Base-by-base conservation (phyloP, 2,329 filamentous ascomycete species). In the Aspergillus spinulosporus region DNA sequence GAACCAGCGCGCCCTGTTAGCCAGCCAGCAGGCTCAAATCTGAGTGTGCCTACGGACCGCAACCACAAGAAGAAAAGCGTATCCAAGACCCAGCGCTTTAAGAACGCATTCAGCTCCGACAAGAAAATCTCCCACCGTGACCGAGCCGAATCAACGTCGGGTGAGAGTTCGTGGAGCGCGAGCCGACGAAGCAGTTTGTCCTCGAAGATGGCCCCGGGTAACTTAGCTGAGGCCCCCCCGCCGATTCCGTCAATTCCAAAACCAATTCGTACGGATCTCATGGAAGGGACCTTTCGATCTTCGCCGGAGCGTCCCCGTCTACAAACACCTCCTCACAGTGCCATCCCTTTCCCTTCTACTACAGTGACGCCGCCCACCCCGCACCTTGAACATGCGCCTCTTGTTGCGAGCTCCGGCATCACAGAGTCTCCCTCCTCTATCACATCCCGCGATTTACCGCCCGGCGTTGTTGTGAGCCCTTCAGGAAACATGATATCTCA, bases 401-500 rank as follows among this genome's bases (percentile, higher is more conserved):
- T 71, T 31, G 56, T 72, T 50, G 57, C 68, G 15, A 62, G 66
- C 15, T 57, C 62, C 29, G 48, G 66, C 60, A 54, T 75, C 50
- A 66, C 72, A 62, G 67, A 75, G 61, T 70, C 78, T 57, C 71
- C 75, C 9, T 68, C 79, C 66, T 70, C 70, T 3, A 60, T 70
- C 12, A 62, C 64, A 37, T 64, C 63, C 21, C 61, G 63, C 14
- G 67, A 72, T 14, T 57, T 64, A 8, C 66, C 69, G 4, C 48
- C 69, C 2, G 71, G 72, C 80, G 82, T 86, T 59, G 80, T 82
- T 42, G 80, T 84, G 45, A 85, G 87, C 62, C 78, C 84, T 37
- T 82, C 85, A 62, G 85, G 84, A 66, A 88, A 83, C 67, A 89
- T 90, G 84, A 90, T 87, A 75, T 84, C 87, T 56, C 89, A 92